phyloP scores from a whole-genome alignment of 768 basidiomycete genomes.

The Epithele typhae region DNA sequence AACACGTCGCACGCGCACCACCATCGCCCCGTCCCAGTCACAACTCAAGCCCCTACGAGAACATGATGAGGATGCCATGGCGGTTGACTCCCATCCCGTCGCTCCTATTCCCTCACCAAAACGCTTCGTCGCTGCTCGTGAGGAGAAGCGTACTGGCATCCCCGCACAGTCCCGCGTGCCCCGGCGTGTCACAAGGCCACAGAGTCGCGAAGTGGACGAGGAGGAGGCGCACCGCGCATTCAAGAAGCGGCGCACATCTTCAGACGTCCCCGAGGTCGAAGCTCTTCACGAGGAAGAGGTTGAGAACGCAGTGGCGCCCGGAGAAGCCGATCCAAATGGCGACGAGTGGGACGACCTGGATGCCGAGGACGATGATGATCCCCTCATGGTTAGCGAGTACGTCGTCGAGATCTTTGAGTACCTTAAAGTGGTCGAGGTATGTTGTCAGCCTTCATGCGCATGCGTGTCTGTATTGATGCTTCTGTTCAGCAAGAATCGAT shows the following conservation, averaged over 20 bases:
- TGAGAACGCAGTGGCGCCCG: slow-evolving; percentile 24
- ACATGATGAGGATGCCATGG: slow-evolving; percentile 51
- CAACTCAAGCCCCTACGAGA: slow-evolving; percentile 27
- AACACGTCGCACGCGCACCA: slow-evolving; percentile 24
- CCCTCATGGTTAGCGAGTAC: slow-evolving; percentile 96
- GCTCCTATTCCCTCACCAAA: slow-evolving; percentile 25
- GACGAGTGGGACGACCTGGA: slow-evolving; percentile 88
- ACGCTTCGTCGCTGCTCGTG: slow-evolving; percentile 23
- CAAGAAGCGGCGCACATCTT: slow-evolving; percentile 77
- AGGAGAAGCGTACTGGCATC: slow-evolving; percentile 11
- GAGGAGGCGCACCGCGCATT: slow-evolving; percentile 55
- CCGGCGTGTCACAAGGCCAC: slow-evolving; percentile 5
- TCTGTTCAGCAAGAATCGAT: slow-evolving; percentile 60
- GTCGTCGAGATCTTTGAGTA: slow-evolving; percentile 92
- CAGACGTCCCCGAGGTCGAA: slow-evolving; percentile 47
- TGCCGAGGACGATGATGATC: slow-evolving; percentile 87
- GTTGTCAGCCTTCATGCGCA: slow-evolving; percentile 5
- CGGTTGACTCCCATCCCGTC: slow-evolving; percentile 27
- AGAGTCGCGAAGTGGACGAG: slow-evolving; percentile 41
- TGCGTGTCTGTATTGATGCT: slow-evolving; percentile 2
- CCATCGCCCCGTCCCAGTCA: slow-evolving; percentile 24
- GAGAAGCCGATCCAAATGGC: slow-evolving; percentile 62
- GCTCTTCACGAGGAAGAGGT: slow-evolving; percentile 38
- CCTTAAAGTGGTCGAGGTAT: slow-evolving; percentile 80
- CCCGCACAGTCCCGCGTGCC: slow-evolving; percentile 12